Evolutionary conservation across 331 rosid genomes (phyloP).

Genomic region (Rosa hybrid): DNA sequence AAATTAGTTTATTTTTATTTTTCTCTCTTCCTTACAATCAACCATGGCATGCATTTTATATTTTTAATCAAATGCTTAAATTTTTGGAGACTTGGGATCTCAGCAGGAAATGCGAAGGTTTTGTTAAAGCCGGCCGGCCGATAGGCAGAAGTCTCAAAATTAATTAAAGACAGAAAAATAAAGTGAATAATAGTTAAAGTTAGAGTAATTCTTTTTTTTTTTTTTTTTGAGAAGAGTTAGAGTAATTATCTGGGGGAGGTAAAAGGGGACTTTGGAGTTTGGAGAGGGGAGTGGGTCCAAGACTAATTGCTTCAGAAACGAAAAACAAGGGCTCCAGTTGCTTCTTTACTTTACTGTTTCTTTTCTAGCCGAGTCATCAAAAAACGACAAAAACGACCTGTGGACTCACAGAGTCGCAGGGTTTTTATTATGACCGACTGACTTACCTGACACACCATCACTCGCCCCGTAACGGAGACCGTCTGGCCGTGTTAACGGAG

Average conservation of each 20-base stretch:
- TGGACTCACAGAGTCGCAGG: neutral
- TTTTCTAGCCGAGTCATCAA: constrained; percentile 11
- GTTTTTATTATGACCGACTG: constrained; percentile 1
- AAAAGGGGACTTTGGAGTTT: neutral
- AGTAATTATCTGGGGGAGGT: neutral
- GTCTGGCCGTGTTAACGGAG: constrained; percentile 31
- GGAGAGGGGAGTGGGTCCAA: neutral
- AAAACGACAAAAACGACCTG: constrained; percentile 17
- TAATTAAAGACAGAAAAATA: too few species aligned
- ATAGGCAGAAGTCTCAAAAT: too few species aligned
- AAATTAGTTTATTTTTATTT: too few species aligned
- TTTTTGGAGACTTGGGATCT: too few species aligned
- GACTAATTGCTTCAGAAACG: neutral
- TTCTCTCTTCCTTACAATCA: too few species aligned
- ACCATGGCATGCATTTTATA: too few species aligned
- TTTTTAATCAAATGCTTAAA: too few species aligned
- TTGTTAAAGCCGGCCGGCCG: too few species aligned
- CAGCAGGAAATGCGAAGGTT: too few species aligned
- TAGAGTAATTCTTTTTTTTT: too few species aligned
- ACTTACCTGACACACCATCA: constrained; percentile 8
- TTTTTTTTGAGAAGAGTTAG: neutral
- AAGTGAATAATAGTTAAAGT: too few species aligned
- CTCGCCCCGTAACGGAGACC: constrained; percentile 10
- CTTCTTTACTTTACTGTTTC: neutral
- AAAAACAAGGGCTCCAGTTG: neutral